Evolutionary conservation across 2,329 filamentous ascomycete species (phyloP).

Genomic region (Aspergillus aculeatinus): DNA sequence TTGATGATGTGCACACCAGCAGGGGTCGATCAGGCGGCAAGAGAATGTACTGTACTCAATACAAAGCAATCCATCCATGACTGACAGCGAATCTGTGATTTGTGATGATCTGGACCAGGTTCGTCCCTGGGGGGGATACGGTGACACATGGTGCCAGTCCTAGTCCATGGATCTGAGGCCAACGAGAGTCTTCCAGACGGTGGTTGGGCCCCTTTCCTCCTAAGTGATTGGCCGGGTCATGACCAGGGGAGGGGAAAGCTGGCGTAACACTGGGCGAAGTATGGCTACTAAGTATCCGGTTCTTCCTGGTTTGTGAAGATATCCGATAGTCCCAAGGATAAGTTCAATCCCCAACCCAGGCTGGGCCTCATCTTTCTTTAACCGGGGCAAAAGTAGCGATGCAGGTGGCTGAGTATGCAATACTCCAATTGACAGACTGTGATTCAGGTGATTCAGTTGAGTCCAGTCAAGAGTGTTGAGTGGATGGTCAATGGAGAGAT

Average conservation of each 20-base stretch:
- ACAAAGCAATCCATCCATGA: background rate
- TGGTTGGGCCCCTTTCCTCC: slow-evolving; percentile 10
- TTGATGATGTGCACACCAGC: background rate
- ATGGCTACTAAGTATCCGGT: background rate
- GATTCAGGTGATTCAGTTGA: background rate
- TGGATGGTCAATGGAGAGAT: background rate
- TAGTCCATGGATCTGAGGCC: slow-evolving; percentile 5
- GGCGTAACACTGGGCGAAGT: slow-evolving; percentile 5
- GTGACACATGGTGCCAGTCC: background rate
- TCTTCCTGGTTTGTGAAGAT: background rate
- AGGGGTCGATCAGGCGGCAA: slow-evolving; percentile 4
- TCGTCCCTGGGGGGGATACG: slow-evolving; percentile 7
- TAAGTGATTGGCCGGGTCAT: slow-evolving; percentile 1
- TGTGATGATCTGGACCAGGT: background rate
- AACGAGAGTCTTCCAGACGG: slow-evolving; percentile 7
- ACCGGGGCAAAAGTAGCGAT: background rate
- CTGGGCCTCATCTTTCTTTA: background rate
- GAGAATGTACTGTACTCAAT: background rate
- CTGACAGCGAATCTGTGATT: too few relatives aligned
- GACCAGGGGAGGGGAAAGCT: slow-evolving; percentile 4
- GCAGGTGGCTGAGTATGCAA: background rate
- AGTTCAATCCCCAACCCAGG: background rate
- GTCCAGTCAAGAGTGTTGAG: background rate
- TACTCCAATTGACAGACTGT: background rate
- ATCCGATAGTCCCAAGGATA: slow-evolving; percentile 1